Percentiles rank a stretch among this genome's conserved stretches.
phyloP scores from a whole-genome alignment of 805 yeast genomes.

The Candida maesae region DNA sequence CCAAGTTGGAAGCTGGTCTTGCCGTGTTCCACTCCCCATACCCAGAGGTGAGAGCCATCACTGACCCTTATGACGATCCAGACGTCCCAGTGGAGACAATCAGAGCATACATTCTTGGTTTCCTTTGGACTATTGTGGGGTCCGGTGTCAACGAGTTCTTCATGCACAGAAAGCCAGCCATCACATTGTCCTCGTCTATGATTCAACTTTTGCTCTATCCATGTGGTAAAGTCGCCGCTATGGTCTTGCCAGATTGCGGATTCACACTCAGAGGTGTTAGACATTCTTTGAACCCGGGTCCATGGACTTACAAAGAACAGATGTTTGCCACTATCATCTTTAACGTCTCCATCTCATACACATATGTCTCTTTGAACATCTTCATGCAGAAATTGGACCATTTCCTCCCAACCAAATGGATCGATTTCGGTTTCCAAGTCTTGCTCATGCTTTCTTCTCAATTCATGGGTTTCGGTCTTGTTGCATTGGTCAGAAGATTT shows the following conservation, averaged over 20 bases:
- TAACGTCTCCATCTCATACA: slow-evolving; percentile 32
- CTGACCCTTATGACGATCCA: slow-evolving; percentile 49
- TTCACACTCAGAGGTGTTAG: slow-evolving; percentile 36
- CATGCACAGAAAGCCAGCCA: slow-evolving; percentile 48
- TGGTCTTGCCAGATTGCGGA: slow-evolving; percentile 43
- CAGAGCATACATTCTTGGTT: slow-evolving; percentile 34
- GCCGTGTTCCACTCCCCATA: slow-evolving; percentile 46
- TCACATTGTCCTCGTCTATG: slow-evolving; percentile 39
- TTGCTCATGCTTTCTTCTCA: slow-evolving; percentile 51
- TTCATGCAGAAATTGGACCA: slow-evolving; percentile 26
- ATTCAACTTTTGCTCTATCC: slow-evolving; percentile 44
- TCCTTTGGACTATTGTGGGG: slow-evolving; percentile 48
- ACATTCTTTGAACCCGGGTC: slow-evolving; percentile 52
- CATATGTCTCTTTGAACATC: slow-evolving; percentile 36
- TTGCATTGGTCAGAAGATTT: slow-evolving; percentile 56
- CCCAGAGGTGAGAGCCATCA: slow-evolving; percentile 63
- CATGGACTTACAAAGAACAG: slow-evolving; percentile 62
- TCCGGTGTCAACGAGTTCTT: slow-evolving; percentile 54
- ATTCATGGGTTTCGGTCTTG: slow-evolving; percentile 64
- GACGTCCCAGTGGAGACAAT: slow-evolving; percentile 47
- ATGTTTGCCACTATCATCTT: slow-evolving; percentile 52
- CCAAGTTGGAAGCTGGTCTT: slow-evolving; percentile 31
- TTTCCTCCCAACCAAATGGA: slow-evolving; percentile 28
- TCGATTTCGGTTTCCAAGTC: slow-evolving; percentile 49
- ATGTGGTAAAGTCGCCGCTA: slow-evolving; percentile 38